phyloP scores from a whole-genome alignment of 2,329 filamentous ascomycete genomes.

The Penicillium sp. region DNA sequence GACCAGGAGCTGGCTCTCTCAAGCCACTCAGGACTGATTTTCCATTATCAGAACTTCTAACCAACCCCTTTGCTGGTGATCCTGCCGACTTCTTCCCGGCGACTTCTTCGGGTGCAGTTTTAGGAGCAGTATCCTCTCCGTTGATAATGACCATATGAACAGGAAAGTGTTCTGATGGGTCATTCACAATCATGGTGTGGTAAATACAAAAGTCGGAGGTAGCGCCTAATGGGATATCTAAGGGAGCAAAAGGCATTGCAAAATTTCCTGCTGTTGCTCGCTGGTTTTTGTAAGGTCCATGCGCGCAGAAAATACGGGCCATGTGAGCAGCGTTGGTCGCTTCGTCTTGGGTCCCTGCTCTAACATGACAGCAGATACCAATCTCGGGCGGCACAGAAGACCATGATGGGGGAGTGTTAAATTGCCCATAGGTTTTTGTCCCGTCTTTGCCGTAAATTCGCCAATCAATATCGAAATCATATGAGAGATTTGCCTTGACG shows the following conservation, averaged over 20 bases:
- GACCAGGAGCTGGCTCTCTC: background rate
- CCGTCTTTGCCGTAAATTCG: background rate
- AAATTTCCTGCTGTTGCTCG: conserved; percentile 3
- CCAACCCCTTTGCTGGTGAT: background rate
- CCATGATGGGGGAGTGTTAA: background rate
- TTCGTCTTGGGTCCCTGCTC: background rate
- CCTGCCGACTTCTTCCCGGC: background rate
- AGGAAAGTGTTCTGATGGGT: background rate
- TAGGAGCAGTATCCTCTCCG: background rate
- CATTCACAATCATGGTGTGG: background rate
- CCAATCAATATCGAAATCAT: background rate
- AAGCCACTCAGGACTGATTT: background rate
- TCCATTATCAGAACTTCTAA: background rate
- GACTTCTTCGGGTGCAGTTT: background rate
- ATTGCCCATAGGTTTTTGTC: background rate
- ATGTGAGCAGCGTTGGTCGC: background rate
- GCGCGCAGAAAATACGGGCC: background rate
- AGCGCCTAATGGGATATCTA: background rate
- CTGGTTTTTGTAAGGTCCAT: background rate
- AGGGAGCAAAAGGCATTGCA: conserved; percentile 2
- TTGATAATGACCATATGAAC: background rate
- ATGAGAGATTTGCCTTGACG: background rate
- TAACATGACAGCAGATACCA: background rate
- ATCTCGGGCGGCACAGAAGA: background rate
- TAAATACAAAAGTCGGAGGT: conserved; percentile 3